Evolutionary conservation across 2,329 filamentous ascomycete genomes (phyloP), one percentile per base, ranked within the genome.

Genomic region (Fusarium sp.): DNA sequence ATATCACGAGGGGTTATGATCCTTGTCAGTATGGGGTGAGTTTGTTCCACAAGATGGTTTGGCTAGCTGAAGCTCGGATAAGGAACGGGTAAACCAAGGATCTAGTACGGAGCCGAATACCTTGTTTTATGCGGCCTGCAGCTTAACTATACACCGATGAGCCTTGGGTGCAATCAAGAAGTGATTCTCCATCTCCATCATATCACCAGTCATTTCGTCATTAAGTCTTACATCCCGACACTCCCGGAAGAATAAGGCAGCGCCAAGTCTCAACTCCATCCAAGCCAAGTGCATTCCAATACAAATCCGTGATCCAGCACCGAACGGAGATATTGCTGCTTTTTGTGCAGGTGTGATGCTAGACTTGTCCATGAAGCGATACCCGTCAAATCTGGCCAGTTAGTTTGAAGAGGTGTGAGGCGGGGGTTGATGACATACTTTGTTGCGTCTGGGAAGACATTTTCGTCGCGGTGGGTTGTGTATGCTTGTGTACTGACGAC

Each of bases 281-380:
- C 59, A 63, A 2, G 70, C 70, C 2, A 72, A 30, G 3, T 72
- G 69, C 7, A 70, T 14, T 0, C 70, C 70, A 3, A 72, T 54
- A 0, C 70, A 72, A 3, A 60, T 48, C 4, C 66, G n/a, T 6
- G 70, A 65, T 0, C 70, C 70, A 16, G 57, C 66, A 0, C 70
- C 69, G 7, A 72, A 72, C 0, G 70, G 62, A 1, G 66, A 54
- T 0, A 59, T 29, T 1, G 61, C 37, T 2, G 30, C 9, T n/a
- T 54, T 62, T 7, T 62, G 57, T 0, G 14, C 18, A 10, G 6
- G 2, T 6, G 60, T 61, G 2, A 55, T 4, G 0, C 16, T 55
- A 0, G 32, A 62, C 5, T 55, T 62, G 3, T 62, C 60, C 20
- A 55, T 27, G 7, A 64, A 64, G 1, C 61, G 40, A 20, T 62